phyloP scores from a whole-genome alignment of 2,329 filamentous ascomycete genomes.

The Exophiala sp. region DNA sequence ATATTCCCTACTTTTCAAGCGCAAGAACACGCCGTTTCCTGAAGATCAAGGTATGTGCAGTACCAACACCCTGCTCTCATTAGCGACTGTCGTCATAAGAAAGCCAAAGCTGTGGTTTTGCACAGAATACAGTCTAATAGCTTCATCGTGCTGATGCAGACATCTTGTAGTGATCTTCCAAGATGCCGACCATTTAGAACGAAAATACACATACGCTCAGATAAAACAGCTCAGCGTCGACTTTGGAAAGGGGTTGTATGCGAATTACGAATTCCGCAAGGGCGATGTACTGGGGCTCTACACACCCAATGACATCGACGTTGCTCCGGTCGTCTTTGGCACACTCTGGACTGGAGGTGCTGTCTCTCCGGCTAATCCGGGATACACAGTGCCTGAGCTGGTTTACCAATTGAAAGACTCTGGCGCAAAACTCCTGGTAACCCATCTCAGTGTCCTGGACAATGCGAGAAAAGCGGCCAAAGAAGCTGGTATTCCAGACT shows the following conservation, averaged over 20 bases:
- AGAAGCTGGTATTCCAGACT: conserved; percentile 65
- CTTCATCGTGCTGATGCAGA: background rate
- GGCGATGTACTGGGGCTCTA: conserved; percentile 80
- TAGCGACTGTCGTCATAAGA: no score
- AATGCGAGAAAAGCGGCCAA: conserved; percentile 65
- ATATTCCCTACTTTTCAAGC: conserved; percentile 74
- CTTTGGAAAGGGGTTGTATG: conserved; percentile 78
- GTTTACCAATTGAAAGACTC: conserved; percentile 80
- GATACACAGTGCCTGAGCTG: conserved; percentile 79
- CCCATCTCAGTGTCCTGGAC: conserved; percentile 64
- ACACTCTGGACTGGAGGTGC: conserved; percentile 78
- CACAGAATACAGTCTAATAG: no score
- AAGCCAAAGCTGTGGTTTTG: no score
- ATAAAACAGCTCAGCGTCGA: conserved; percentile 62
- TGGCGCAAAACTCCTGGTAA: conserved; percentile 69
- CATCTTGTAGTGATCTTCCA: conserved; percentile 66
- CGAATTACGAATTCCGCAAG: conserved; percentile 72
- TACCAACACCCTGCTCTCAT: background rate
- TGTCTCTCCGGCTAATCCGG: conserved; percentile 81
- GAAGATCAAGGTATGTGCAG: conserved; percentile 66
- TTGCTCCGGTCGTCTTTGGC: conserved; percentile 71
- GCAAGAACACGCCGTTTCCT: conserved; percentile 60
- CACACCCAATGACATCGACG: conserved; percentile 83
- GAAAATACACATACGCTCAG: conserved; percentile 66
- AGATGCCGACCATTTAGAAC: conserved; percentile 65